A percentile compares a stretch with the other conserved stretches of the same genome.
Evolutionary conservation across 257 asterid genomes (phyloP).

Genomic region (Eucommia ulmoides): DNA sequence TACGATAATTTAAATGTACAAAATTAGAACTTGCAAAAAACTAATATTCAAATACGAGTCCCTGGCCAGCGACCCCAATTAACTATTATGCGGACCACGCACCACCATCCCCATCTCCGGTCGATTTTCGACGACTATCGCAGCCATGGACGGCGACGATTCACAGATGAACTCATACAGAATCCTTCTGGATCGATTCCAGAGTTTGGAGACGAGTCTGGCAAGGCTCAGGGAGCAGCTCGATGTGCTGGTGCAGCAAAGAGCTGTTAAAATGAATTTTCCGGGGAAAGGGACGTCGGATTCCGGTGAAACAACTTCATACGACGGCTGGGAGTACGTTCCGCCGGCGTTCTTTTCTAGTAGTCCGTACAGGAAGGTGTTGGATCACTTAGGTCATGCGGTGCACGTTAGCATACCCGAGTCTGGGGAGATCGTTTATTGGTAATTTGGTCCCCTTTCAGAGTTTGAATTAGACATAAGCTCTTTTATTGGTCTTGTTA

Average conservation of each 20-base stretch:
- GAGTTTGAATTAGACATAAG: not conserved
- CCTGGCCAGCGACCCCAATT: conserved; percentile 7
- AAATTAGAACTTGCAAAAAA: conserved; percentile 8
- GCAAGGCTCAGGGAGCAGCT: conserved; percentile 38
- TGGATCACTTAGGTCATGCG: conserved; percentile 62
- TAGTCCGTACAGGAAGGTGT: conserved; percentile 33
- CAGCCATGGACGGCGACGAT: conserved; percentile 42
- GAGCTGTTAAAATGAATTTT: not conserved
- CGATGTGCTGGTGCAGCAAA: conserved; percentile 26
- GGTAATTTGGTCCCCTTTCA: conserved; percentile 20
- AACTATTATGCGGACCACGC: conserved; percentile 4
- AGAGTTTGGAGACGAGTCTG: conserved; percentile 42
- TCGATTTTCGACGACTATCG: conserved; percentile 8
- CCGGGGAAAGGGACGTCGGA: conserved; percentile 11
- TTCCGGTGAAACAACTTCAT: conserved; percentile 14
- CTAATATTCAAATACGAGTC: not conserved
- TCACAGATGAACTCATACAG: conserved; percentile 7
- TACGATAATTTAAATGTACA: not conserved
- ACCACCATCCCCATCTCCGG: conserved; percentile 7
- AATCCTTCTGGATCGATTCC: conserved; percentile 28
- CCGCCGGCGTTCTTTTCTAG: conserved; percentile 21
- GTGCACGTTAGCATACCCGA: conserved; percentile 27
- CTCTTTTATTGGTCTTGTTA: not conserved
- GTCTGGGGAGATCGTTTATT: conserved; percentile 45
- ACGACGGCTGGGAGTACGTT: conserved; percentile 23